Percentiles rank a stretch among this genome's conserved stretches.
Conservation (phyloP, 768 basidiomycete species). For the Terana coerulea region DNA sequence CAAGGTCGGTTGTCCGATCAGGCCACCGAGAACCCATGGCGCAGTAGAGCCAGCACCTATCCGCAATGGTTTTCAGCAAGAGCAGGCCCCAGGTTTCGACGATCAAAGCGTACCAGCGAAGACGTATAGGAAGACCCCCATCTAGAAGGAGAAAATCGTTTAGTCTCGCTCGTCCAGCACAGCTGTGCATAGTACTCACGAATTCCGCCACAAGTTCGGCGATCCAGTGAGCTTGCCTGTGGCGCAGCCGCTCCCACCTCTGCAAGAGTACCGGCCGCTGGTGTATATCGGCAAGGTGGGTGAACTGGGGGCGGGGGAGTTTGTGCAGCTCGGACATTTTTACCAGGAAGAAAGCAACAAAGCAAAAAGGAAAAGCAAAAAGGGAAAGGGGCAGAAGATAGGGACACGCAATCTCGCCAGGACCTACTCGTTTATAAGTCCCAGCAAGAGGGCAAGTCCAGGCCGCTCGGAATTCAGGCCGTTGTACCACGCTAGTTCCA, state of each 20-base stretch:
- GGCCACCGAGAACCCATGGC: constrained; percentile 25
- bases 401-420: neutral
- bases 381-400: neutral
- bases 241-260: constrained; percentile 24
- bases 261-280: constrained; percentile 17
- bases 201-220: constrained; percentile 30
- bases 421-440: neutral
- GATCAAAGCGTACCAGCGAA: constrained; percentile 22
- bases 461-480: neutral
- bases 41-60: constrained; percentile 32
- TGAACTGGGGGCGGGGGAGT: constrained; percentile 17
- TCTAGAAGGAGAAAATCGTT: constrained; percentile 7
- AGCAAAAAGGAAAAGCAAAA: neutral
- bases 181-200: constrained; percentile 19
- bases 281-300: constrained; percentile 22
- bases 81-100: too few relatives aligned
- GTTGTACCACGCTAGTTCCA: neutral
- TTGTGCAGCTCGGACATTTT: constrained; percentile 7
- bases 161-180: neutral
- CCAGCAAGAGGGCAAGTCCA: neutral
- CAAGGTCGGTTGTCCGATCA: constrained; percentile 14
- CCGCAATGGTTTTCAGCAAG: too few relatives aligned
- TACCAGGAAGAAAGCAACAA: neutral
- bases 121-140: constrained; percentile 28
- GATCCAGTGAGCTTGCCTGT: constrained; percentile 27